Evolutionary conservation across 2,329 filamentous ascomycete genomes (phyloP).

Genomic region (Fusarium illudens): DNA sequence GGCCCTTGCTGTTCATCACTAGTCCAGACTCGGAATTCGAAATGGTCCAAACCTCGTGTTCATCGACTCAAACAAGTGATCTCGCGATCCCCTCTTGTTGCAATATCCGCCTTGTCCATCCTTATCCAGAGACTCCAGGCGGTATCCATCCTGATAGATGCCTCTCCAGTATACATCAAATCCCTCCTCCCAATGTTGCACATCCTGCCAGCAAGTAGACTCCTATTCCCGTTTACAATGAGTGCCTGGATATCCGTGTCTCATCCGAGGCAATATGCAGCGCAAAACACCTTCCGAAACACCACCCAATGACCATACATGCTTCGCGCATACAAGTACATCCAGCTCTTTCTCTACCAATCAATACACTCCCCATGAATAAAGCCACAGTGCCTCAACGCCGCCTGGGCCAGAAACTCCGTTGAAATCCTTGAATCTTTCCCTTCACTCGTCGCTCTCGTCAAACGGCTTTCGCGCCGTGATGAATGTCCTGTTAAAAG

Average conservation of each 20-base stretch:
- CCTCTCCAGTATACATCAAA: background rate
- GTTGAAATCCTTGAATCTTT: background rate
- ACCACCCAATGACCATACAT: background rate
- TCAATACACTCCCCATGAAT: background rate
- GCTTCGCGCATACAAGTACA: background rate
- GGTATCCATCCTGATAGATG: background rate
- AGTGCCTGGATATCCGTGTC: background rate
- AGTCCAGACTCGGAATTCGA: background rate
- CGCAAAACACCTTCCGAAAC: background rate
- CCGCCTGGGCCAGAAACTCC: slow-evolving; percentile 24
- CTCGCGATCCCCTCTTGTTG: background rate
- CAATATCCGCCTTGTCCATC: background rate
- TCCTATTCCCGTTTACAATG: background rate
- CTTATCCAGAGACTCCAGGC: background rate
- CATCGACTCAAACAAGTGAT: background rate
- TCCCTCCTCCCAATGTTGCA: background rate
- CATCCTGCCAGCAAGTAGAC: background rate
- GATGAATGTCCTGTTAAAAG: slow-evolving; percentile 41
- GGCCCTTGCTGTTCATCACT: background rate
- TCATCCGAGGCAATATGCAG: background rate
- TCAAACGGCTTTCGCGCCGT: slow-evolving; percentile 44
- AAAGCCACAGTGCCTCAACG: slow-evolving; percentile 4
- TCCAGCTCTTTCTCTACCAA: background rate
- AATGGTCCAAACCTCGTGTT: background rate
- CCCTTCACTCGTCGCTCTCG: background rate